A percentile compares a stretch with the other conserved stretches of the same genome.
Conservation (phyloP, 1,284 basidiomycete species). For the Cystobasidium pallidum region DNA sequence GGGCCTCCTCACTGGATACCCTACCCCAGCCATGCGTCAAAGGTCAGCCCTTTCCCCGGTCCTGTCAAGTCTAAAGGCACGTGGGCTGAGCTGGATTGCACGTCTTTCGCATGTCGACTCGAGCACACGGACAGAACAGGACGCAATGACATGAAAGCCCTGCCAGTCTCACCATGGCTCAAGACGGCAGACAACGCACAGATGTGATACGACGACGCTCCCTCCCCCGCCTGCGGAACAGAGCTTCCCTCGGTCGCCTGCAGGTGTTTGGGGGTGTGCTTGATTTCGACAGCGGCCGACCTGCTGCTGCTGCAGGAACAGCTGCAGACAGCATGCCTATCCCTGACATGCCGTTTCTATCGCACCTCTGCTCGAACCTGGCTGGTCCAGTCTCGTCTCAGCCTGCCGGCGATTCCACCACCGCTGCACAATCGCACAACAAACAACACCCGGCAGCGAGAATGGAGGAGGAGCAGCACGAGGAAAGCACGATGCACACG, state of each 20-base stretch:
- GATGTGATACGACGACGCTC: neutral
- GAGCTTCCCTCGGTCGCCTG: constrained; percentile 10
- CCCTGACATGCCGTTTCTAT: neutral
- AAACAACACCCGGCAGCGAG: neutral
- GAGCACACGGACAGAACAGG: too few relatives aligned
- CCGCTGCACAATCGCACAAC: neutral
- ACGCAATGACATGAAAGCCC: too few relatives aligned
- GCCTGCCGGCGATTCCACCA: neutral
- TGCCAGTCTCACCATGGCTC: neutral
- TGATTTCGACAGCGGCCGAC: neutral
- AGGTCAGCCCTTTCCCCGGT: too few relatives aligned
- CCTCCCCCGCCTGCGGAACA: constrained; percentile 7
- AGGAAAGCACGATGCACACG: neutral
- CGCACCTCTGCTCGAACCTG: neutral
- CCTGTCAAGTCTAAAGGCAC: too few relatives aligned
- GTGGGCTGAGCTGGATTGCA: too few relatives aligned
- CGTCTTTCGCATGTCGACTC: neutral
- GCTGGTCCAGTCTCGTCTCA: neutral
- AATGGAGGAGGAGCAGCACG: neutral
- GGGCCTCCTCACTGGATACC: too few relatives aligned
- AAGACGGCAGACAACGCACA: neutral
- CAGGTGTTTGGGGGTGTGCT: constrained; percentile 16
- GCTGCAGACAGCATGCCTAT: neutral
- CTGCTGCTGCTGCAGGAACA: too few relatives aligned
- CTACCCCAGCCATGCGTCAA: too few relatives aligned